Evolutionary conservation across 257 asterid genomes (phyloP).

Genomic region (Catharanthus roseus): DNA sequence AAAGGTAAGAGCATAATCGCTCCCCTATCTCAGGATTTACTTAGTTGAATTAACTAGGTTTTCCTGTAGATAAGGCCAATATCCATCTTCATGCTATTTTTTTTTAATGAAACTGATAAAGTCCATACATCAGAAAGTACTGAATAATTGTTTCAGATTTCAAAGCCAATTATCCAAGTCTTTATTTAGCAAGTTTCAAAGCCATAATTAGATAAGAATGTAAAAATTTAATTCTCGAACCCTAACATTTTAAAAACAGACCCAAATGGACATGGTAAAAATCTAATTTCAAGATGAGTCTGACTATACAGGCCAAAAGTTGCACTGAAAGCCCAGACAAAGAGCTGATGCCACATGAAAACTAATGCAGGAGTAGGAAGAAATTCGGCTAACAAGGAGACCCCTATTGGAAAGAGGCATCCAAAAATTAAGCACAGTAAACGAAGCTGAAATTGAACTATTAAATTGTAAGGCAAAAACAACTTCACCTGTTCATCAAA

Average conservation of each 20-base stretch:
- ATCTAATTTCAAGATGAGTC: not conserved
- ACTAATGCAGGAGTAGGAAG: not conserved
- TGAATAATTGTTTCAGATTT: not conserved
- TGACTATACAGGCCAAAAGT: not conserved
- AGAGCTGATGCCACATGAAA: not conserved
- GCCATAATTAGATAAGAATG: not conserved
- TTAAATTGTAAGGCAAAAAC: not conserved
- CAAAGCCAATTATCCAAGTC: not conserved
- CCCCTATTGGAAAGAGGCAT: not conserved
- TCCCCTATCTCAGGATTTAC: not conserved
- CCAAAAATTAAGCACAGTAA: not conserved
- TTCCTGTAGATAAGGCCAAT: not conserved
- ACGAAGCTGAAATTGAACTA: not conserved
- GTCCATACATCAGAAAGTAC: not conserved
- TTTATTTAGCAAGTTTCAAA: not conserved
- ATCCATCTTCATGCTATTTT: not conserved
- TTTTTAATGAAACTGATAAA: not conserved
- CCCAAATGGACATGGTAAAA: not conserved
- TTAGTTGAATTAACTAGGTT: not conserved
- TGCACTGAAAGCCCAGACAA: not conserved
- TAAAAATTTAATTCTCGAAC: not conserved
- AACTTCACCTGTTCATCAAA: conserved; percentile 55
- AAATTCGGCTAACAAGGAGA: not conserved
- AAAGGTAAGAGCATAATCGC: not conserved
- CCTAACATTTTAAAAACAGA: not conserved